A percentile compares a stretch with the other conserved stretches of the same genome.
Evolutionary conservation across 495 filamentous ascomycete species (phyloP).

Genomic region (Mytilinidion resinicola): DNA sequence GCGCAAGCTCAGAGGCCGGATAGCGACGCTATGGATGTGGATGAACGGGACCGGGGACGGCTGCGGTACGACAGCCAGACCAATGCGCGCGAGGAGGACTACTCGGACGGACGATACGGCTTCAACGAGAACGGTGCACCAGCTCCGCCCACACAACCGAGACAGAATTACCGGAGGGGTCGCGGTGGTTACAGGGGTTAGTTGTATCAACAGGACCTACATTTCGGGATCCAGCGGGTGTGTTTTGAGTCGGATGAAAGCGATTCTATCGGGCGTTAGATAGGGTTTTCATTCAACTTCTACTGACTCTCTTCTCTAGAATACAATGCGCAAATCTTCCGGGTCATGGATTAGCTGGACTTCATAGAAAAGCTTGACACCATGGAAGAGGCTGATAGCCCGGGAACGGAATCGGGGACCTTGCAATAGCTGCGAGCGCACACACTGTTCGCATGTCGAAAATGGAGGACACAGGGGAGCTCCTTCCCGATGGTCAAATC

Average conservation of each 20-base stretch:
- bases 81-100: conserved; percentile 7
- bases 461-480: too few species aligned
- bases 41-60: conserved; percentile 24
- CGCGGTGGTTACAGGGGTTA: not conserved
- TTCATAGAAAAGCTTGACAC: not conserved
- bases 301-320: too few species aligned
- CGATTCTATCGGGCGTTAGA: too few species aligned
- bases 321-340: too few species aligned
- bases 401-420: too few species aligned
- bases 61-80: not conserved
- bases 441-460: too few species aligned
- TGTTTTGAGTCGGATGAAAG: too few species aligned
- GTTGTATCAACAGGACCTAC: too few species aligned
- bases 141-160: conserved; percentile 7
- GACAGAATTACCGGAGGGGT: conserved; percentile 2
- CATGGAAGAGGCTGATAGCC: not conserved
- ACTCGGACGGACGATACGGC: conserved; percentile 30
- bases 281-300: too few species aligned
- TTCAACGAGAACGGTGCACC: conserved; percentile 16
- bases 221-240: too few species aligned
- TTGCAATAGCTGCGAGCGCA: too few species aligned
- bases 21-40: conserved; percentile 34
- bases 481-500: too few species aligned
- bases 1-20: not conserved
- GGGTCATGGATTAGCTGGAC: not conserved